Percentiles rank a stretch among this genome's conserved stretches.
phyloP scores from a whole-genome alignment of 2,329 filamentous ascomycete species.

The Grosmannia clavigera region DNA sequence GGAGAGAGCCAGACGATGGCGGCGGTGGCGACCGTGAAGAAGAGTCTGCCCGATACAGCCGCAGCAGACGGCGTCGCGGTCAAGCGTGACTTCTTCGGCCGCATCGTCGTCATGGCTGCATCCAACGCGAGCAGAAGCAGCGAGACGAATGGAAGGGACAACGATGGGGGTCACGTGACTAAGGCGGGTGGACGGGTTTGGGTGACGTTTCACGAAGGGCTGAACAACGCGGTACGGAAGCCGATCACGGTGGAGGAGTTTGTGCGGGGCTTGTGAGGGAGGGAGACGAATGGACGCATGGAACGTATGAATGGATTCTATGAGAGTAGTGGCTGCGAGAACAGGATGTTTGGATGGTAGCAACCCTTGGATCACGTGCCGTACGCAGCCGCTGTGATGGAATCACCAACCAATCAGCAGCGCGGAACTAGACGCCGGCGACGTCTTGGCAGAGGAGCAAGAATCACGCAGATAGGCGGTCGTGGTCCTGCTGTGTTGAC shows the following conservation, averaged over 20 bases:
- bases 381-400: too few relatives aligned
- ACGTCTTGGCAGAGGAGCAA: neutral
- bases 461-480: too few relatives aligned
- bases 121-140: constrained; percentile 20
- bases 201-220: constrained; percentile 82
- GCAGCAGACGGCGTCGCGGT: constrained; percentile 20
- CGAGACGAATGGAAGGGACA: constrained; percentile 19
- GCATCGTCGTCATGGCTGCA: constrained; percentile 37
- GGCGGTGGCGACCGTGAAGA: neutral
- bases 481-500: too few relatives aligned
- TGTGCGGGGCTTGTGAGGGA: constrained; percentile 41
- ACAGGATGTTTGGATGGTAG: too few relatives aligned
- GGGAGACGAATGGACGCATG: too few relatives aligned
- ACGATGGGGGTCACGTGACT: neutral
- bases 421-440: neutral
- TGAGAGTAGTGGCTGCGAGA: too few relatives aligned
- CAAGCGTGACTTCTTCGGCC: constrained; percentile 78
- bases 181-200: constrained; percentile 45
- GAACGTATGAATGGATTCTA: too few relatives aligned
- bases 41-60: constrained; percentile 15
- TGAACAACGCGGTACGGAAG: constrained; percentile 85
- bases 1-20: neutral
- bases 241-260: constrained; percentile 73
- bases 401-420: neutral
- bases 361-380: too few relatives aligned